Base-by-base conservation (phyloP, 2,329 filamentous ascomycete genomes). In the Neopestalotiopsis sp. region DNA sequence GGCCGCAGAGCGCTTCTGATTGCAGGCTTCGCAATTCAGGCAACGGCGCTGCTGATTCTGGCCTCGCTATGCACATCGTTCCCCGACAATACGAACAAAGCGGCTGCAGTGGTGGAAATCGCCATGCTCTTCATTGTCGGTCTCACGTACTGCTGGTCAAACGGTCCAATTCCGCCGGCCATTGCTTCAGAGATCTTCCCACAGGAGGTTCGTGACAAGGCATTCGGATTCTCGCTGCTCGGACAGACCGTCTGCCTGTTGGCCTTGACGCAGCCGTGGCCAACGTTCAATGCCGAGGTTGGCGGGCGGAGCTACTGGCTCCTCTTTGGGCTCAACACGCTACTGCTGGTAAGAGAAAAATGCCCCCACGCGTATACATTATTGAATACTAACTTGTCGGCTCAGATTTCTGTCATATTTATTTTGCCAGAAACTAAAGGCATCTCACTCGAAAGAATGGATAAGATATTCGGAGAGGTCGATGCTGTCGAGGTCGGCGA, bases 261-360 rank as follows among this genome's bases (percentile, higher is more conserved):
- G 13, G 59, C 59, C n/a, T 20, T 62, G 14, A 62, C 59, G 9
- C 59, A 62, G 59, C 32, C 59, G n/a, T 62, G 59, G 59, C 59
- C 59, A 24, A 62, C 59, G 2, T 62, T 62, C 17, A 62, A 62
- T 10, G 59, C 59, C 12, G 59, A 62, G 30, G 59, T 62, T 4
- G 59, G 59, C n/a, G 59, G 59, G 14, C 30, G 34, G 34, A 62
- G 59, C 32, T 62, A 62, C 32, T 62, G 59, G 59, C 59, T 62
- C 3, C 4, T 62, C 1, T 62, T 62, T 24, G 59, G 59, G 10
- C 59, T 62, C n/a, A 62, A 62, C 7, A 38, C 30, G 1, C 20
- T 62, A 12, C 34, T 62, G 3, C 32, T 62, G 32, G 59, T 62
- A 61, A 12, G 59, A 32, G 14, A 6, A 9, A 32, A 28, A 28